A percentile compares a stretch with the other conserved stretches of the same genome.
Conservation (phyloP, 805 yeast genomes). For the Ogataea dorogensis region DNA sequence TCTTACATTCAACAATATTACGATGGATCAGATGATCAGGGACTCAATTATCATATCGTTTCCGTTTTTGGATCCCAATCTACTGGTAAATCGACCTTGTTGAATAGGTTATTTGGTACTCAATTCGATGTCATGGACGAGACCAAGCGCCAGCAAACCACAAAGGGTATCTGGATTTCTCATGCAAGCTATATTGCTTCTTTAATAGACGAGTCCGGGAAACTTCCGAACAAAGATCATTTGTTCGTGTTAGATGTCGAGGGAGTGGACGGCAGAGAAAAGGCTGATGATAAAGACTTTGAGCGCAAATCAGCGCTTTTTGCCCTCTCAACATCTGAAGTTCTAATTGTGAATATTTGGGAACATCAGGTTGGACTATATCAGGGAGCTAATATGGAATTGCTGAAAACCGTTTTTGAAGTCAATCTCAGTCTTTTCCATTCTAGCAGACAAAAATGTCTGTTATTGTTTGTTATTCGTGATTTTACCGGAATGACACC, state of each 20-base stretch:
- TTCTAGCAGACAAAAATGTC: conserved; percentile 51
- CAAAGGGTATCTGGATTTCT: conserved; percentile 80
- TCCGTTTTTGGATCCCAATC: conserved; percentile 97
- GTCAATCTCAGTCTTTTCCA: conserved; percentile 88
- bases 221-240: conserved; percentile 27
- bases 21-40: conserved; percentile 40
- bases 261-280: conserved; percentile 96
- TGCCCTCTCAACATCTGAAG: conserved; percentile 89
- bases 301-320: conserved; percentile 95
- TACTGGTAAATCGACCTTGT: conserved; percentile 91
- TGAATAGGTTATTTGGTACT: conserved; percentile 84
- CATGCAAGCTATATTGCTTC: conserved; percentile 45
- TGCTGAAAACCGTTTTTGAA: conserved; percentile 92
- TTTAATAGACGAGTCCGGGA: conserved; percentile 12
- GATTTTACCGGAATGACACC: conserved; percentile 92
- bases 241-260: conserved; percentile 94
- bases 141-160: conserved; percentile 80
- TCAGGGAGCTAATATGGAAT: conserved; percentile 97
- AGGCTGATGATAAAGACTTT: conserved; percentile 98
- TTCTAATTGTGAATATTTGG: conserved; percentile 91
- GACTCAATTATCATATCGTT: conserved; percentile 80
- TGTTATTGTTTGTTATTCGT: conserved; percentile 82
- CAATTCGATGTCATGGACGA: conserved; percentile 93
- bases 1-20: conserved; percentile 32
- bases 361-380: conserved; percentile 95